Evolutionary conservation across 192 early-diverging fungal species (phyloP), one percentile per base, ranked within the genome.

Genomic region (Rhizoclosmatium sp.): DNA sequence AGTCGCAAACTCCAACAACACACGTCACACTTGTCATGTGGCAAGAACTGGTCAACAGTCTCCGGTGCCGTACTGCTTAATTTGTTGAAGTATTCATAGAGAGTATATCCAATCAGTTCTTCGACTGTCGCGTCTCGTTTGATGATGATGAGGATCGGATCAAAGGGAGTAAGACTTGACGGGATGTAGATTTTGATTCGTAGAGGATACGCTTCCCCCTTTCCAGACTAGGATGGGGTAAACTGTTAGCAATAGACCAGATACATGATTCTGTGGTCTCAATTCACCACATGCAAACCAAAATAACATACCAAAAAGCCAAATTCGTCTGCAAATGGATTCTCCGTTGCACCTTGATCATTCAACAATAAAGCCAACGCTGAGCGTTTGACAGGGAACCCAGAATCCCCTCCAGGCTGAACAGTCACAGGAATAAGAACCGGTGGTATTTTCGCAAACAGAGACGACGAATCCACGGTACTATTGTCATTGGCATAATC

Each of bases 31-130:
- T 88, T 76, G 5, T 92, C 86, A 3, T 82, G 82, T 2, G 90
- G 91, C 21, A 98, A 79, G 19, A 79, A 71, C 42, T 81, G 49
- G 47, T 93, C 88, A 4, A 31, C 9, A 42, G 19, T 44, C 10
- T 65, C 62, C 7, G 62, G 7, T 7, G 62, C 21, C 10, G 7
- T 65, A 21, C 62, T 65, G 45, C 73, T 75, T 5, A 75, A 16
- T 51, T 62, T 75, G 60, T 95, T 92, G 47, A 93, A 86, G 83
- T 98, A 97, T 80, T 95, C 93, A 80, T 93, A 95, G 12, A 99
- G 87, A 3, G 92, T 89, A 75, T 93, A 97, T 3, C 98, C 98
- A 82, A 99, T 98, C 2, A 94, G 92, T 62, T 99, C 95, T 75
- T 98, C 95, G 2, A 98, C 95, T 23, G 89, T 91, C 14, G 95